Base-by-base conservation (phyloP, 2,329 filamentous ascomycete genomes). In the Diplodia corticola region DNA sequence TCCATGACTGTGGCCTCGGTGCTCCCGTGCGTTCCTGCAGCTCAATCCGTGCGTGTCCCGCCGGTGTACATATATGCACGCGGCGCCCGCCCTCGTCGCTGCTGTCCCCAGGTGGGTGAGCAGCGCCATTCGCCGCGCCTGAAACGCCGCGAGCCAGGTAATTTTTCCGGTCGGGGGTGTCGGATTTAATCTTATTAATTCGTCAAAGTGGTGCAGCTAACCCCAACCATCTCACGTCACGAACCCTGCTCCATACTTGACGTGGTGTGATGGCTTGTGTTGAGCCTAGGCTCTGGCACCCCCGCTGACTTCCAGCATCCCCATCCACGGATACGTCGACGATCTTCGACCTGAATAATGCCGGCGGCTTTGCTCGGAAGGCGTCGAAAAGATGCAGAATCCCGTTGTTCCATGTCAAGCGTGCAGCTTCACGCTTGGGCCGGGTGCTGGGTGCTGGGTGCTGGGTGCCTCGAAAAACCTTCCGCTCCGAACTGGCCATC, bases 21-120 rank as follows among this genome's bases (percentile, higher is more conserved):
- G 63, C 51, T 55, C 63, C 63, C 63, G 63, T 55, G 64, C 64
- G 64, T 65, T 65, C 64, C 64, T 65, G 64, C 64, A 65, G 64
- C 46, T 50, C 48, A 20, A 48, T 26, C 55, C 35, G 54, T 60
- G 26, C 44, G 24, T 49, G 57, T 63, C 22, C 48, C 20, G 33
- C 20, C 59, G 30, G 30, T 51, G 48, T 53, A 53, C 22, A 63
- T 63, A 63, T 30, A 26, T 30, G 46, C 60, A 48, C 20, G 60
- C 12, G 9, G 30, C 49, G 30, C 59, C 50, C 30, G 30, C 9
- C 30, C 9, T 33, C 28, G 3, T 20, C 28, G 28, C 12, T 37
- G 51, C 51, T 54, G 28, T 54, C n/a, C 13, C 30, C 10, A 7
- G 30, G 30, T 33, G 30, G 30, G 30, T 3, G 30, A 33, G 30